Percentiles rank a stretch among this genome's conserved stretches.
phyloP scores from a whole-genome alignment of 2,329 filamentous ascomycete species.

The Neofusicoccum sp. region DNA sequence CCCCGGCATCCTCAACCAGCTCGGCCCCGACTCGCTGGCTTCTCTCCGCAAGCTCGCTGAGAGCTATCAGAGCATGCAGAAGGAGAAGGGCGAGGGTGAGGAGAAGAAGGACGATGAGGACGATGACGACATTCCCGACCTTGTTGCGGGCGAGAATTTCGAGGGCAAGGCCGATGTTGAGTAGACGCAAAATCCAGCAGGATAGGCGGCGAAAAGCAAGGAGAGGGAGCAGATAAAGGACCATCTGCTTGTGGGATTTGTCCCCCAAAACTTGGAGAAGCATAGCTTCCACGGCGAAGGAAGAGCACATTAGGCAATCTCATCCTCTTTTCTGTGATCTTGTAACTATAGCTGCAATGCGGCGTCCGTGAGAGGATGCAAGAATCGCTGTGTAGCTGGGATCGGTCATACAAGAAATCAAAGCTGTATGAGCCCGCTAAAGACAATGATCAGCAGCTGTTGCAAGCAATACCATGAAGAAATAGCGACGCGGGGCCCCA shows the following conservation, averaged over 20 bases:
- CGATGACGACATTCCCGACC: constrained; percentile 89
- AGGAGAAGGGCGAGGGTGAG: constrained; percentile 75
- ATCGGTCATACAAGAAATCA: background rate
- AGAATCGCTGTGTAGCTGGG: background rate
- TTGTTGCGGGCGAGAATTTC: constrained; percentile 97
- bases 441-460: too few species aligned
- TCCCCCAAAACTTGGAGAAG: constrained; percentile 12
- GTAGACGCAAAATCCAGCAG: constrained; percentile 48
- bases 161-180: constrained; percentile 85
- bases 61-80: constrained; percentile 99
- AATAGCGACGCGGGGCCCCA: too few species aligned
- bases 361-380: background rate
- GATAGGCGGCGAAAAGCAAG: background rate
- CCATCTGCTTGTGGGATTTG: constrained; percentile 7
- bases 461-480: too few species aligned
- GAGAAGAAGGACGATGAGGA: constrained; percentile 67
- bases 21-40: constrained; percentile 95
- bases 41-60: constrained; percentile 97
- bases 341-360: constrained; percentile 9
- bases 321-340: constrained; percentile 14
- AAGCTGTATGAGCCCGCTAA: background rate
- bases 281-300: constrained; percentile 13
- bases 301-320: constrained; percentile 15
- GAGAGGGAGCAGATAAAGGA: background rate
- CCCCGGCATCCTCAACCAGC: constrained; percentile 98